A percentile compares a stretch with the other conserved stretches of the same genome.
Conservation (phyloP, 768 basidiomycete species). For the Calocera cornea region DNA sequence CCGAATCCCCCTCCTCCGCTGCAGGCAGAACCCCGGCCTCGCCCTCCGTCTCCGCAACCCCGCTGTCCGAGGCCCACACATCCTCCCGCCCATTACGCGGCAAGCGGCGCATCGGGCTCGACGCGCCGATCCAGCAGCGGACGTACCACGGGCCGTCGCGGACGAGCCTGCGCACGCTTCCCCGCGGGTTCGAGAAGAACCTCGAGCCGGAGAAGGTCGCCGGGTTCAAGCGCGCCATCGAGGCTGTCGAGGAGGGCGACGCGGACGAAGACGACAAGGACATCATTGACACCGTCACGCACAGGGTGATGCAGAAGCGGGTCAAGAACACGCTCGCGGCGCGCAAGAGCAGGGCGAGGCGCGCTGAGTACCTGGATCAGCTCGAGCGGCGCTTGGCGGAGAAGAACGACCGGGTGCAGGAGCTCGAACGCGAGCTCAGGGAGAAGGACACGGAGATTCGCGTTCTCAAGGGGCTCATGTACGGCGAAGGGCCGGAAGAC, state of each 20-base stretch:
- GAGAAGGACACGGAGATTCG: slow-evolving; percentile 1
- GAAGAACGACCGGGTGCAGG: neutral
- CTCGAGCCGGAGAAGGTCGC: slow-evolving; percentile 2
- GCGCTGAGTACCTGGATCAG: neutral
- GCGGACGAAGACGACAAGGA: neutral
- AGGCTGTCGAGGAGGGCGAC: slow-evolving; percentile 1
- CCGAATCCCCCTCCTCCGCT: neutral
- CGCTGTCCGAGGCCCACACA: neutral
- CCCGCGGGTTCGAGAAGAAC: neutral
- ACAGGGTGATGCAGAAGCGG: slow-evolving; percentile 1
- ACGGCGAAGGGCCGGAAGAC: neutral
- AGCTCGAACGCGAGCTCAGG: neutral
- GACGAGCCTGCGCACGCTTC: slow-evolving; percentile 9
- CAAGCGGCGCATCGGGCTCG: slow-evolving; percentile 8
- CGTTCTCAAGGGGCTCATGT: neutral
- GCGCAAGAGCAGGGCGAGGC: neutral
- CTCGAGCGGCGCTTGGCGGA: neutral
- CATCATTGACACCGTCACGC: neutral
- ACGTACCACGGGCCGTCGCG: slow-evolving; percentile 8
- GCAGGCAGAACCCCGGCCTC: neutral
- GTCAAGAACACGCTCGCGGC: slow-evolving; percentile 1
- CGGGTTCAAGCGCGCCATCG: neutral
- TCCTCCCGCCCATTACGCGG: neutral
- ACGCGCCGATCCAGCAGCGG: slow-evolving; percentile 11
- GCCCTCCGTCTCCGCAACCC: neutral